Evolutionary conservation across 2,329 filamentous ascomycete species (phyloP).

Genomic region (Fusarium staphyleae): DNA sequence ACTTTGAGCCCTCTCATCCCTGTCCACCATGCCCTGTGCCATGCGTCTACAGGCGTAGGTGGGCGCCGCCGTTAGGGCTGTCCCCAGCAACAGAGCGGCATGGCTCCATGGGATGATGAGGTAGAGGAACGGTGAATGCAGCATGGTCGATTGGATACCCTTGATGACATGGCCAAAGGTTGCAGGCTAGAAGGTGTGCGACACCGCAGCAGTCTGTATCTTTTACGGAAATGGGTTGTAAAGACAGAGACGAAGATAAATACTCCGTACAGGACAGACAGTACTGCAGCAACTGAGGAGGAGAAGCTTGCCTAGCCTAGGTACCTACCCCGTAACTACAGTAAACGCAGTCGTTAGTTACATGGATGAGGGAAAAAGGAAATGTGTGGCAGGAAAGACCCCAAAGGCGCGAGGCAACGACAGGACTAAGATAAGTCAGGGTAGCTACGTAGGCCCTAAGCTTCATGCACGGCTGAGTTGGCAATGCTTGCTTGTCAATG

Average conservation of each 20-base stretch:
- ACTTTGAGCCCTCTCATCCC: constrained; percentile 29
- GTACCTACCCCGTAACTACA: too few relatives aligned
- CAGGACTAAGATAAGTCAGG: constrained; percentile 29
- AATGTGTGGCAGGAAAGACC: constrained; percentile 26
- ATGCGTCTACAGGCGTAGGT: constrained; percentile 36
- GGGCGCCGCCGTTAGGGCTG: constrained; percentile 40
- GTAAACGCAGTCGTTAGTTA: too few relatives aligned
- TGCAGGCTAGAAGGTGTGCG: constrained; percentile 6
- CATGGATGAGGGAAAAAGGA: constrained; percentile 12
- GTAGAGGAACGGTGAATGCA: constrained; percentile 39
- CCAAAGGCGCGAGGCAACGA: constrained; percentile 38
- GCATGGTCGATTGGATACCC: constrained; percentile 36
- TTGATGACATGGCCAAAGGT: constrained; percentile 24
- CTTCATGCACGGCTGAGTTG: constrained; percentile 81
- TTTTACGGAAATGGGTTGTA: not conserved
- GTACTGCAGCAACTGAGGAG: constrained; percentile 21
- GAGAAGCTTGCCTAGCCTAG: too few relatives aligned
- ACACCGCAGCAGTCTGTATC: not conserved
- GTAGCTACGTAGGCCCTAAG: constrained; percentile 45
- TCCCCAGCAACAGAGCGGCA: constrained; percentile 25
- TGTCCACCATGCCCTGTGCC: constrained; percentile 33
- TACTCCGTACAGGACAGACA: too few relatives aligned
- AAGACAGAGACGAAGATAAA: too few relatives aligned
- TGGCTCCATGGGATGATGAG: constrained; percentile 24
- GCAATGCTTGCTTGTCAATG: constrained; percentile 67